Evolutionary conservation across 2,329 filamentous ascomycete genomes (phyloP).

Genomic region (Sporothrix humicola): DNA sequence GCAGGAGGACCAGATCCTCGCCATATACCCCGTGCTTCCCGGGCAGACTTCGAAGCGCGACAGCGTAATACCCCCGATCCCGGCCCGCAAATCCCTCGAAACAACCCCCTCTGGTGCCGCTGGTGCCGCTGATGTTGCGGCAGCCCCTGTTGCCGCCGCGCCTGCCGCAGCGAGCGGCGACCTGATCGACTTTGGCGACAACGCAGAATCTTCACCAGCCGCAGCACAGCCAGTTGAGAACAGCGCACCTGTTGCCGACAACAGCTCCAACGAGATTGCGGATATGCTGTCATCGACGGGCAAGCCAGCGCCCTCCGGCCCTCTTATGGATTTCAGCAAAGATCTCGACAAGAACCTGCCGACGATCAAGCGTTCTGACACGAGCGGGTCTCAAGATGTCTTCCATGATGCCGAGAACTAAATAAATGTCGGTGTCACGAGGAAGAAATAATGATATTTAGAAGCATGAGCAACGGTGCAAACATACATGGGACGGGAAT

Average conservation of each 20-base stretch:
- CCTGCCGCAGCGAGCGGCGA: conserved; percentile 44
- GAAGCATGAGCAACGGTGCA: conserved; percentile 24
- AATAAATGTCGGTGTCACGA: background rate
- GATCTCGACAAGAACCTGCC: conserved; percentile 61
- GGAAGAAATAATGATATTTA: background rate
- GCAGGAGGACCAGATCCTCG: conserved; percentile 80
- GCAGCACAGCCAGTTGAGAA: conserved; percentile 1
- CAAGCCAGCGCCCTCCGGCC: conserved; percentile 52
- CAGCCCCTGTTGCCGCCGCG: conserved; percentile 34
- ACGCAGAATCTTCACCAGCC: conserved; percentile 42
- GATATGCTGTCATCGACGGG: conserved; percentile 55
- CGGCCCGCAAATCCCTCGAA: conserved; percentile 38
- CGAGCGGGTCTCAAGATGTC: conserved; percentile 47
- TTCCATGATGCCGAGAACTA: conserved; percentile 38
- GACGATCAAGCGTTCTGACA: conserved; percentile 45
- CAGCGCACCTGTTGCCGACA: conserved; percentile 32
- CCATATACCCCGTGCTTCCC: conserved; percentile 82
- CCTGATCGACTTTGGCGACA: conserved; percentile 64
- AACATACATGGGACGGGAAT: conserved; percentile 13
- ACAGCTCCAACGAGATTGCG: conserved; percentile 44
- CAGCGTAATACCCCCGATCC: conserved; percentile 62
- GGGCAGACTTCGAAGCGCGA: conserved; percentile 68
- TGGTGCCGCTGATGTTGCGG: conserved; percentile 33
- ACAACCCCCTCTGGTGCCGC: background rate
- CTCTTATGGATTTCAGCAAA: conserved; percentile 61